Conservation (phyloP, 371 early-diverging fungal species). For the Saksenaea vasiformis region DNA sequence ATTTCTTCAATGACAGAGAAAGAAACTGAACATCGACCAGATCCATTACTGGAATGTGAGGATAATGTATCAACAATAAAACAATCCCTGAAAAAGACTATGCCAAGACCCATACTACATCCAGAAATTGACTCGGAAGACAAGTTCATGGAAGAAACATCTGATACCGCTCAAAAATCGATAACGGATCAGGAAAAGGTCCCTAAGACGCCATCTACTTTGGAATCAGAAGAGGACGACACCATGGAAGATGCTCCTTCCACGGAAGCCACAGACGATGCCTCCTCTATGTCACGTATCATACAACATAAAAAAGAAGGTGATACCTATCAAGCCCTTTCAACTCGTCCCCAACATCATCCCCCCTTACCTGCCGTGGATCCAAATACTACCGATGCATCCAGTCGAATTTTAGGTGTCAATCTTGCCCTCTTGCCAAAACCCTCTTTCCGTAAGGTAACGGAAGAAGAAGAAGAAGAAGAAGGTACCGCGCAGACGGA, state of each 20-base stretch:
- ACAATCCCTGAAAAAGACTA: not conserved
- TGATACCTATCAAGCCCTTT: conserved; percentile 28
- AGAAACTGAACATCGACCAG: not conserved
- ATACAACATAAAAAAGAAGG: conserved; percentile 26
- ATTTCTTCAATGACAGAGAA: not conserved
- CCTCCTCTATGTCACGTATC: not conserved
- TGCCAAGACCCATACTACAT: not conserved
- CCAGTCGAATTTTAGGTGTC: conserved; percentile 8
- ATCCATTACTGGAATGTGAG: not conserved
- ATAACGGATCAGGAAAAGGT: not conserved
- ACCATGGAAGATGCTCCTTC: not conserved
- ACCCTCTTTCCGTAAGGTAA: conserved; percentile 32
- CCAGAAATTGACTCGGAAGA: not conserved
- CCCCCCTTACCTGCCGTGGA: not conserved
- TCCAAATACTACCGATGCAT: not conserved
- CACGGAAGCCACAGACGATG: not conserved
- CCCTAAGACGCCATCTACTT: not conserved
- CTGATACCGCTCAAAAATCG: not conserved
- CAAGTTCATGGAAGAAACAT: not conserved
- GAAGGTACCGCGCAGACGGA: conserved; percentile 4
- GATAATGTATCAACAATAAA: not conserved
- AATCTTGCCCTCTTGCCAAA: conserved; percentile 36
- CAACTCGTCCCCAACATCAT: conserved; percentile 30
- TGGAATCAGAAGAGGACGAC: not conserved
- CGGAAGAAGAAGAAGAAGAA: conserved; percentile 18